Evolutionary conservation across 352 stramenopile genomes (phyloP), one percentile per base, ranked within the genome.

Genomic region (Pythium sp.): DNA sequence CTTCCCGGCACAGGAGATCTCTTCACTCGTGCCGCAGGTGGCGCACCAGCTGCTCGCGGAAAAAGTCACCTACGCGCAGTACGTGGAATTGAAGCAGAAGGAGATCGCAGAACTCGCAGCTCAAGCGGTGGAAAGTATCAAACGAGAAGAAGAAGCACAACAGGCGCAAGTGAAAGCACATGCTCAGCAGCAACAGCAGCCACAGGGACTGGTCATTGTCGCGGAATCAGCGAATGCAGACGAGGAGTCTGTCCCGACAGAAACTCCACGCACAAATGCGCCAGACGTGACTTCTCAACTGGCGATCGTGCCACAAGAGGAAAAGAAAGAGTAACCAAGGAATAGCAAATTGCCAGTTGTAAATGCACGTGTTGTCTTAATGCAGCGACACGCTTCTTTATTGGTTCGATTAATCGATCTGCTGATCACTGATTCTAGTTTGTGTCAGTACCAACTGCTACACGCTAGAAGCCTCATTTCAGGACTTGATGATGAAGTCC

Each of bases 21-120:
- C 84, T 63, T 72, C 69, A 58, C 69, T 94, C 60, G 75, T 84
- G 62, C 86, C 86, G 2, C 75, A 81, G 34, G 63, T 47, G 18
- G 86, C 86, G 22, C 86, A 94, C 46, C 69, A 85, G 58, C 64
- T 92, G 30, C 69, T 94, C 14, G 63, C 77, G 4, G 76, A 92
- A 28, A 82, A 92, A 46, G 43, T 89, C 51, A 72, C 74, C 43
- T 94, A 90, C 64, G 71, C 51, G 9, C 68, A 88, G 54, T 94
- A 84, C 60, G 46, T 82, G 20, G 49, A 80, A 65, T 69, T 73
- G 51, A 72, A 79, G 53, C 73, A 79, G 54, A 49, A 71, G 53
- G 69, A 81, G 46, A 61, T 70, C 32, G 51, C 58, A n/a, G 70
- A 64, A 32, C 32, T 67, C 6, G 67, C 67, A 1, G 60, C 67